Evolutionary conservation across 768 basidiomycete species (phyloP).

Genomic region (Mycena olivaceomarginata): DNA sequence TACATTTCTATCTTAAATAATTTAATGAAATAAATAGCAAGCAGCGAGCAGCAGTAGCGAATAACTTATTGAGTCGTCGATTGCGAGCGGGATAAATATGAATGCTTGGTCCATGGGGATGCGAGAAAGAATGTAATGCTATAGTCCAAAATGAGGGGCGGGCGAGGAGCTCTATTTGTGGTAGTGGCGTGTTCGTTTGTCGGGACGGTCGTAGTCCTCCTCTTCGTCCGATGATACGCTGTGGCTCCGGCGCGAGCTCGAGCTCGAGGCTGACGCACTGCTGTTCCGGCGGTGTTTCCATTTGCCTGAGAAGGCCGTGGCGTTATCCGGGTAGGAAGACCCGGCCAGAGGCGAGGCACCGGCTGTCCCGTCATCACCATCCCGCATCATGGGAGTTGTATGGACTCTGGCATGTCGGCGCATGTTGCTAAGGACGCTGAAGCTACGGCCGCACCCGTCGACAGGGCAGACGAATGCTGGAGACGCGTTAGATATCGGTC

Average conservation of each 20-base stretch:
- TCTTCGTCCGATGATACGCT: conserved; percentile 59
- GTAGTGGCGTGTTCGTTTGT: conserved; percentile 57
- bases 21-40: conserved; percentile 28
- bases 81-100: conserved; percentile 35
- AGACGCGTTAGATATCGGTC: conserved; percentile 29
- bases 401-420: conserved; percentile 89
- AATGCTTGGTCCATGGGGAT: conserved; percentile 24
- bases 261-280: conserved; percentile 63
- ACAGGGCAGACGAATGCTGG: conserved; percentile 86
- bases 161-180: conserved; percentile 39
- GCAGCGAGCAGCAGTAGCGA: conserved; percentile 9
- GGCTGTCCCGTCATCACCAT: conserved; percentile 19
- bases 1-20: conserved; percentile 37
- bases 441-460: conserved; percentile 85
- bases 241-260: conserved; percentile 62
- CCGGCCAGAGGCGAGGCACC: conserved; percentile 39
- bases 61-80: conserved; percentile 23
- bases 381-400: conserved; percentile 50
- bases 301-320: conserved; percentile 44
- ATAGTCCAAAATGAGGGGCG: conserved; percentile 16
- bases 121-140: conserved; percentile 30
- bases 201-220: conserved; percentile 51
- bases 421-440: conserved; percentile 94
- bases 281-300: conserved; percentile 60
- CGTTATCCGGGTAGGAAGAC: conserved; percentile 40